Evolutionary conservation across 306 rosid genomes (phyloP).

Genomic region (Gastrolobium villosum): DNA sequence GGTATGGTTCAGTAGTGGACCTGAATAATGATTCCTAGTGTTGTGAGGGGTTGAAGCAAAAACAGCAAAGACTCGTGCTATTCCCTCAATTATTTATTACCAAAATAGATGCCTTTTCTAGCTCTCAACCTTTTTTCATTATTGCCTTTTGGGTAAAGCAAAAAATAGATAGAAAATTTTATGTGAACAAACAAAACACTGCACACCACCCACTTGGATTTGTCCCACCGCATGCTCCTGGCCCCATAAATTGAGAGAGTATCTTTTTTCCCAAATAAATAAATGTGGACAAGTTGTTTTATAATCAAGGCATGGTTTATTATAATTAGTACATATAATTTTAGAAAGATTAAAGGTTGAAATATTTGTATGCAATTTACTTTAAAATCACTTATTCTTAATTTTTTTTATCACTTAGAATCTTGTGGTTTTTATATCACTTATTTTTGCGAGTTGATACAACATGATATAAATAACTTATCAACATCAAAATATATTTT

Average conservation of each 20-base stretch:
- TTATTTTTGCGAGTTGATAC: too few species aligned
- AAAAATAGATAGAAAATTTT: constrained; percentile 23
- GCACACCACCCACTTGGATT: constrained; percentile 52
- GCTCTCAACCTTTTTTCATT: constrained; percentile 20
- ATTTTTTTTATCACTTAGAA: too few species aligned
- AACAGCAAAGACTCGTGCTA: constrained; percentile 60
- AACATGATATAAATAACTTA: too few species aligned
- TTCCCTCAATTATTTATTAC: constrained; percentile 50
- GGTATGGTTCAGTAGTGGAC: constrained; percentile 51
- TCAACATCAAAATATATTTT: too few species aligned
- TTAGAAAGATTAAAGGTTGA: background rate
- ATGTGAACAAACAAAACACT: constrained; percentile 24
- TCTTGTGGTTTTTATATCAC: too few species aligned
- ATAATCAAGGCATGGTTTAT: background rate
- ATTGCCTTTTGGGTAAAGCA: constrained; percentile 60
- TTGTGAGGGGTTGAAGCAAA: constrained; percentile 60
- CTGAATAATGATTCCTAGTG: constrained; percentile 62
- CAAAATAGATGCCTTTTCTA: constrained; percentile 40
- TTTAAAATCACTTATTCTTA: too few species aligned
- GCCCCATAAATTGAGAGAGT: constrained; percentile 23
- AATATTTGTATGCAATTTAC: too few species aligned
- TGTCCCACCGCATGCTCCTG: constrained; percentile 46
- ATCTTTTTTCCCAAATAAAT: background rate
- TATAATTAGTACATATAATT: background rate
- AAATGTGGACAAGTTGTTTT: background rate